Evolutionary conservation across 495 filamentous ascomycete genomes (phyloP).

Genomic region (Baudoinia panamericana): DNA sequence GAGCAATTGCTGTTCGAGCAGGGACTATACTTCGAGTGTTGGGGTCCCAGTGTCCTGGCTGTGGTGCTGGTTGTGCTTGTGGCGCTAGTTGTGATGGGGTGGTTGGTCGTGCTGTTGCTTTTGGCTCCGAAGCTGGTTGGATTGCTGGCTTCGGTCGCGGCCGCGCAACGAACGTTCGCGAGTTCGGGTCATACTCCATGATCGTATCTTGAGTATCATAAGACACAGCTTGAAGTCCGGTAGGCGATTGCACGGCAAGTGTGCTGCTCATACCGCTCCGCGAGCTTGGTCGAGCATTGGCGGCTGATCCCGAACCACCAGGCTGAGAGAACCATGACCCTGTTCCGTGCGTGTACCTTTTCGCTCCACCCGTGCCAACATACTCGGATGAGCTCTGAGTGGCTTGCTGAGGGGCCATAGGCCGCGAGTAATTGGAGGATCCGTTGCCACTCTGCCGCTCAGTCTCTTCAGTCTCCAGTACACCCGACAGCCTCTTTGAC

Average conservation of each 20-base stretch:
- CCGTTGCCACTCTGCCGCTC: slow-evolving; percentile 45
- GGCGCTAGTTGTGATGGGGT: not conserved
- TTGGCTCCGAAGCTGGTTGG: too few species aligned
- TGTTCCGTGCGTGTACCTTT: slow-evolving; percentile 12
- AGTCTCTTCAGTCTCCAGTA: slow-evolving; percentile 41
- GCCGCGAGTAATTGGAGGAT: slow-evolving; percentile 67
- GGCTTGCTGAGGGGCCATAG: slow-evolving; percentile 42
- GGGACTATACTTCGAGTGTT: slow-evolving; percentile 44
- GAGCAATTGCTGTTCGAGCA: slow-evolving; percentile 33
- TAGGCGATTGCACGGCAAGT: not conserved
- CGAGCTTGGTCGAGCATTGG: slow-evolving; percentile 11
- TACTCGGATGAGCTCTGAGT: slow-evolving; percentile 27
- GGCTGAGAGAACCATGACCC: slow-evolving; percentile 10
- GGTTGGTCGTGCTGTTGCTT: too few species aligned
- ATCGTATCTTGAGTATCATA: slow-evolving; percentile 16
- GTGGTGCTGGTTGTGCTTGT: not conserved
- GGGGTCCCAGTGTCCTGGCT: slow-evolving; percentile 35
- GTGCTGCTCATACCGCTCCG: too few species aligned
- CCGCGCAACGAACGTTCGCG: slow-evolving; percentile 41
- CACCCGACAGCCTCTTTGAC: slow-evolving; percentile 26
- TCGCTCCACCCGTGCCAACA: not conserved
- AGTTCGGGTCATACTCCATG: slow-evolving; percentile 43
- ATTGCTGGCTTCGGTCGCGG: slow-evolving; percentile 11
- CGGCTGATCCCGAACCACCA: not conserved
- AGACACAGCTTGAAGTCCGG: not conserved